Evolutionary conservation across 1,284 basidiomycete genomes (phyloP).

Genomic region (Tylopilus orsonianus): DNA sequence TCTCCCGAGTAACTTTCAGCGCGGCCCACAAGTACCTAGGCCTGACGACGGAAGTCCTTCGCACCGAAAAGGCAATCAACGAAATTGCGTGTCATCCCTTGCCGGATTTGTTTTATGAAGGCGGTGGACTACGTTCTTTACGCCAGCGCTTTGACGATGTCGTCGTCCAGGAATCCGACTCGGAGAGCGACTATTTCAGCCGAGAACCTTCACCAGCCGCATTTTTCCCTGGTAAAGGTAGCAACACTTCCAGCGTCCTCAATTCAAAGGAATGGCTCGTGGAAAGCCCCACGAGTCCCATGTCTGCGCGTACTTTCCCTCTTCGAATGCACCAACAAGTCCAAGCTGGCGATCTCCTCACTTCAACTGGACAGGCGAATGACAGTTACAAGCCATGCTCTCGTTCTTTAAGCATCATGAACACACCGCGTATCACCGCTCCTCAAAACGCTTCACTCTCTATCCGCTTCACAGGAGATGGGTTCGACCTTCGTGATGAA

Average conservation of each 20-base stretch:
- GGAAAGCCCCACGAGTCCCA: slow-evolving; percentile 25
- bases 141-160: slow-evolving; percentile 79
- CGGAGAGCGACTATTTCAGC: slow-evolving; percentile 58
- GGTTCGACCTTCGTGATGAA: slow-evolving; percentile 89
- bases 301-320: slow-evolving; percentile 27
- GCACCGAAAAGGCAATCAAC: slow-evolving; percentile 96
- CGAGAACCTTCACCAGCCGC: slow-evolving; percentile 25
- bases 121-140: slow-evolving; percentile 88
- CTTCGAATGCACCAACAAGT: slow-evolving; percentile 46
- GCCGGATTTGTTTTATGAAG: slow-evolving; percentile 88
- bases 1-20: slow-evolving; percentile 95
- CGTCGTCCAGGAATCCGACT: slow-evolving; percentile 44
- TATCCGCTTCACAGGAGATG: slow-evolving; percentile 42
- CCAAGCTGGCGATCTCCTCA: slow-evolving; percentile 69
- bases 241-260: slow-evolving; percentile 7
- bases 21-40: slow-evolving; percentile 96
- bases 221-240: slow-evolving; percentile 20
- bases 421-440: slow-evolving; percentile 46
- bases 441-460: slow-evolving; percentile 32
- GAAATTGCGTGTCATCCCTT: slow-evolving; percentile 94
- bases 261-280: slow-evolving; percentile 24
- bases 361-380: slow-evolving; percentile 44
- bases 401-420: slow-evolving; percentile 51
- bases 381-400: slow-evolving; percentile 49
- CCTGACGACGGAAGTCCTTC: slow-evolving; percentile 91